These are phyloP conservation scores for Gnomoniopsis smithogilvyi DNA, from an alignment of 2,329 filamentous ascomycete genomes.

Conservation along the genomic window DNA sequence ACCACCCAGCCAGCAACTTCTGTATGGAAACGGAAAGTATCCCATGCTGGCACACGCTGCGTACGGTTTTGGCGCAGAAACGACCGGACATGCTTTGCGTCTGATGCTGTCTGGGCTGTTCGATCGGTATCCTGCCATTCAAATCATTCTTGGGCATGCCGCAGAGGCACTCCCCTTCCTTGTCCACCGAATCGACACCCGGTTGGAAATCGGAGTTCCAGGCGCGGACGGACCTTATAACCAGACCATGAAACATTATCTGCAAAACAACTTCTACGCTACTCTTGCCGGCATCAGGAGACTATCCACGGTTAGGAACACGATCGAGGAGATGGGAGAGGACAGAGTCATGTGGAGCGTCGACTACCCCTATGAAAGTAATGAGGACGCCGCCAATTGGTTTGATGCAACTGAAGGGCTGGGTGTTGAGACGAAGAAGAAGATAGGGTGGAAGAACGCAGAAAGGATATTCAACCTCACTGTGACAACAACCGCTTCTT, in stretches of 20 bases:
- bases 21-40: background rate
- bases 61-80: background rate
- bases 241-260: background rate
- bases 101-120: background rate
- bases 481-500: too few relatives aligned
- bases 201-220: background rate
- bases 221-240: background rate
- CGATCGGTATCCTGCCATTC: background rate
- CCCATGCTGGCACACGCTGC: background rate
- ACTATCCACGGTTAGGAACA: slow-evolving; percentile 42
- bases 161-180: background rate
- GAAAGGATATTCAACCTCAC: slow-evolving; percentile 37
- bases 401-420: slow-evolving; percentile 32
- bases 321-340: slow-evolving; percentile 43
- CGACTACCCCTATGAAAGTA: slow-evolving; percentile 50
- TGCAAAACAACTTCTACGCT: background rate
- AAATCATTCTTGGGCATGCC: background rate
- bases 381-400: slow-evolving; percentile 39
- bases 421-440: slow-evolving; percentile 29
- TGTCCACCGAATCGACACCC: background rate
- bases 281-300: background rate
- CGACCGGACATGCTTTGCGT: background rate
- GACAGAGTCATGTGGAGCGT: slow-evolving; percentile 51
- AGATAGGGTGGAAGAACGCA: slow-evolving; percentile 41
- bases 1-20: background rate